Evolutionary conservation across 352 stramenopile species (phyloP).

Genomic region (Phytophthora nicotianae): DNA sequence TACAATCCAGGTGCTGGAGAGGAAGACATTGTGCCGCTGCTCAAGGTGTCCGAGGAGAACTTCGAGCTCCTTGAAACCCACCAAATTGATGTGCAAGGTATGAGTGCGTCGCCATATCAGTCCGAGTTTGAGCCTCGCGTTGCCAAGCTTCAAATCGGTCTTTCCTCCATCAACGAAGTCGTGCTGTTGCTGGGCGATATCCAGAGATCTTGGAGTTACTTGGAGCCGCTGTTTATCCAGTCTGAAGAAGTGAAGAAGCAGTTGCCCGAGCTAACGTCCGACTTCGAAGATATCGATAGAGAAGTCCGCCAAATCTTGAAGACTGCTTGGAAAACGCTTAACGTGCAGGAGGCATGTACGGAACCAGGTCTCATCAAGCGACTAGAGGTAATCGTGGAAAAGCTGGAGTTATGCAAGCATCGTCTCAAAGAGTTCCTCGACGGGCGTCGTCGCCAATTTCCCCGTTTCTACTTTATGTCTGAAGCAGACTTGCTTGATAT

Average conservation of each 20-base stretch:
- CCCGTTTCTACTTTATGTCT: constrained; percentile 93
- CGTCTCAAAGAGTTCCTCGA: constrained; percentile 95
- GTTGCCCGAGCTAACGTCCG: constrained; percentile 91
- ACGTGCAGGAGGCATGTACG: constrained; percentile 92
- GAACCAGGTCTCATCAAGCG: constrained; percentile 86
- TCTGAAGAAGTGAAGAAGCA: constrained; percentile 97
- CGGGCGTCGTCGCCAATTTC: constrained; percentile 93
- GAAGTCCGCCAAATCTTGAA: constrained; percentile 91
- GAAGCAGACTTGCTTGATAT: constrained; percentile 95
- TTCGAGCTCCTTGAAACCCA: constrained; percentile 97
- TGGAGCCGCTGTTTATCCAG: constrained; percentile 96
- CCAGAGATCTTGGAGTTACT: constrained; percentile 95
- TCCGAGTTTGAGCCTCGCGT: constrained; percentile 95
- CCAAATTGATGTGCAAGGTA: constrained; percentile 96
- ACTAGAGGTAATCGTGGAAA: constrained; percentile 92
- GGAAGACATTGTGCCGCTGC: constrained; percentile 87
- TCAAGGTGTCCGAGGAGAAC: constrained; percentile 95
- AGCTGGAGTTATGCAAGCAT: constrained; percentile 95
- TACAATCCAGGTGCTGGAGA: constrained; percentile 86
- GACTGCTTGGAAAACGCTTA: constrained; percentile 87
- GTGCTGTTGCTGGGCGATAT: constrained; percentile 95
- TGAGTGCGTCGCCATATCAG: constrained; percentile 95
- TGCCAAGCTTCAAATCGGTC: constrained; percentile 81
- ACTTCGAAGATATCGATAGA: constrained; percentile 95
- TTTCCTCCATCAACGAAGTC: constrained; percentile 93